These are phyloP conservation scores for Cadophora luteo-olivacea DNA, from an alignment of 2,329 filamentous ascomycete species.

Conservation along the genomic window DNA sequence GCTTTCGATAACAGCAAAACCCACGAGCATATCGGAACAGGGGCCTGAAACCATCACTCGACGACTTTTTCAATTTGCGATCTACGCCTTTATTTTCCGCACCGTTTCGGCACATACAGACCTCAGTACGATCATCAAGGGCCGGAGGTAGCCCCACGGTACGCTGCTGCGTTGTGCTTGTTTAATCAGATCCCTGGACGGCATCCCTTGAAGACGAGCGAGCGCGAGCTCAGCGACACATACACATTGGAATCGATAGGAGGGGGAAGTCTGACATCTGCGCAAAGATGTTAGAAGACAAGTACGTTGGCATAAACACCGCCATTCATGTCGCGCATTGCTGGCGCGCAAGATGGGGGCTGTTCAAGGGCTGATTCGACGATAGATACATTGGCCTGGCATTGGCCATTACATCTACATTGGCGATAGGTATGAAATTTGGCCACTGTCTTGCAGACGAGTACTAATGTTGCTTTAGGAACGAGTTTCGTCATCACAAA, in stretches of 20 bases:
- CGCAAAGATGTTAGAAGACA: constrained; percentile 52
- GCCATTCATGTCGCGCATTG: constrained; percentile 16
- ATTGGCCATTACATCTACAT: constrained; percentile 75
- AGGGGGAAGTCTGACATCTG: constrained; percentile 29
- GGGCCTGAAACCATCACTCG: constrained; percentile 38
- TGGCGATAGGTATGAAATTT: constrained; percentile 72
- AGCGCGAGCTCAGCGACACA: constrained; percentile 39
- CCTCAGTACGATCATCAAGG: constrained; percentile 20
- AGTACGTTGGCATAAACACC: constrained; percentile 45
- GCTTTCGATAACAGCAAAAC: constrained; percentile 31
- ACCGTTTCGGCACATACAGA: constrained; percentile 27
- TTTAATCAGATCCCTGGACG: constrained; percentile 25
- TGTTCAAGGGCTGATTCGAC: constrained; percentile 35
- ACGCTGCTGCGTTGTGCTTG: constrained; percentile 10
- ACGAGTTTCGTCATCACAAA: constrained; percentile 99
- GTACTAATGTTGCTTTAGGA: constrained; percentile 57
- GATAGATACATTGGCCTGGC: constrained; percentile 77
- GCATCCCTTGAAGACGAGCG: constrained; percentile 24
- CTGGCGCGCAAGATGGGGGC: constrained; percentile 3
- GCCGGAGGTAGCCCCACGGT: constrained; percentile 21
- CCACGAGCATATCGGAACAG: constrained; percentile 25
- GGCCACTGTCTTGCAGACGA: constrained; percentile 23
- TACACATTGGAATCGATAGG: constrained; percentile 36
- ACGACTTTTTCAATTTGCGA: constrained; percentile 32
- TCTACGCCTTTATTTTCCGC: constrained; percentile 28